Percentiles rank a stretch among this genome's conserved stretches.
phyloP scores from a whole-genome alignment of 305 asterid genomes.

The Fraxinus baroniana region DNA sequence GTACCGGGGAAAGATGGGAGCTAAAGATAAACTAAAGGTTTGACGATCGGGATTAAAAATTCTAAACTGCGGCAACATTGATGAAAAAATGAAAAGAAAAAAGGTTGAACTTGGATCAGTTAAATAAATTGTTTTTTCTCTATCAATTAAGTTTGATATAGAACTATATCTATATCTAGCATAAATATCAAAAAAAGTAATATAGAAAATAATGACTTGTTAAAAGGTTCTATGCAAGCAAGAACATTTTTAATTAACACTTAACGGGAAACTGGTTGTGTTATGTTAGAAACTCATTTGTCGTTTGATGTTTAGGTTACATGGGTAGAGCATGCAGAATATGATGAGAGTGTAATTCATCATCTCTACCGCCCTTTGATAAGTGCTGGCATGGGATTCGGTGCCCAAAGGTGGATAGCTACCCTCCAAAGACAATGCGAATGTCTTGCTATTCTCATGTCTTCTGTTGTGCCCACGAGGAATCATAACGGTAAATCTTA shows the following conservation, averaged over 20 bases:
- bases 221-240: not conserved
- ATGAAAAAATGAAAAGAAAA: not conserved
- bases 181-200: too few species aligned
- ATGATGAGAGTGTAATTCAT: slow-evolving; percentile 69
- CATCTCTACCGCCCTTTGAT: slow-evolving; percentile 70
- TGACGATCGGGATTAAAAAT: not conserved
- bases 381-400: slow-evolving; percentile 80
- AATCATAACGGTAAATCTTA: slow-evolving; percentile 53
- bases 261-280: not conserved
- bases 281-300: not conserved
- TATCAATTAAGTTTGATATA: not conserved
- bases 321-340: slow-evolving; percentile 91
- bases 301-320: slow-evolving; percentile 51
- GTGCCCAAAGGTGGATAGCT: slow-evolving; percentile 82
- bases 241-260: not conserved
- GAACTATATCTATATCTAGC: not conserved
- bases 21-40: not conserved
- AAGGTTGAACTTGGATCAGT: not conserved
- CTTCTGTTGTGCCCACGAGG: slow-evolving; percentile 48
- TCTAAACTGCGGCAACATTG: not conserved
- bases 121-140: not conserved
- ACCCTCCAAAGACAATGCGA: slow-evolving; percentile 89
- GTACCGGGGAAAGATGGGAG: not conserved
- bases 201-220: not conserved
- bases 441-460: slow-evolving; percentile 89